These are phyloP conservation scores for Phytopythium oedochilum DNA, from an alignment of 352 stramenopile species.

Conservation along the genomic window DNA sequence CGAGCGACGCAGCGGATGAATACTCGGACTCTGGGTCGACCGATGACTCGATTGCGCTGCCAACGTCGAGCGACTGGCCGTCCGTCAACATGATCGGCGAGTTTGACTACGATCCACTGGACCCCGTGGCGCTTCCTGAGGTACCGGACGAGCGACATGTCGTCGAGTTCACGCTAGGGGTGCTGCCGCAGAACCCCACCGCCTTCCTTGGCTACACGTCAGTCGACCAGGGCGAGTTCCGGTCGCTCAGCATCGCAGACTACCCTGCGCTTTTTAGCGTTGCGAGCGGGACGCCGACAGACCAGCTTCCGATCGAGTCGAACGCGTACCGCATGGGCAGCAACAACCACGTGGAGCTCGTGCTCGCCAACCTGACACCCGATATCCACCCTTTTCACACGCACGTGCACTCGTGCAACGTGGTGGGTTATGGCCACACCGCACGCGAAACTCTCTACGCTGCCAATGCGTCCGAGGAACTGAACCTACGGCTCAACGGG, in stretches of 20 bases:
- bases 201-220: conserved; percentile 26
- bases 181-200: conserved; percentile 13
- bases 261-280: conserved; percentile 30
- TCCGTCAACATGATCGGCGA: conserved; percentile 23
- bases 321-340: conserved; percentile 20
- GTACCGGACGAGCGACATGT: conserved; percentile 23
- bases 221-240: conserved; percentile 17
- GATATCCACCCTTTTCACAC: conserved; percentile 45
- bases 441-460: conserved; percentile 14
- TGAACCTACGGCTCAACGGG: conserved; percentile 16
- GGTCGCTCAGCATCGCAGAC: conserved; percentile 19
- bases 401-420: conserved; percentile 31
- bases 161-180: conserved; percentile 20
- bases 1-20: conserved; percentile 2
- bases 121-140: conserved; percentile 10
- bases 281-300: conserved; percentile 14
- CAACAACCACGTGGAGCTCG: conserved; percentile 33
- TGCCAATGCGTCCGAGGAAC: conserved; percentile 10
- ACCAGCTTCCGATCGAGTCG: conserved; percentile 24
- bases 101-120: conserved; percentile 24
- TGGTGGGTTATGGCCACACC: conserved; percentile 24
- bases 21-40: neutral
- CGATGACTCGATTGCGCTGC: conserved; percentile 1
- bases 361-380: conserved; percentile 31
- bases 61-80: conserved; percentile 20